Evolutionary conservation across 371 early-diverging fungal species (phyloP).

Genomic region (Rhizopus sp.): DNA sequence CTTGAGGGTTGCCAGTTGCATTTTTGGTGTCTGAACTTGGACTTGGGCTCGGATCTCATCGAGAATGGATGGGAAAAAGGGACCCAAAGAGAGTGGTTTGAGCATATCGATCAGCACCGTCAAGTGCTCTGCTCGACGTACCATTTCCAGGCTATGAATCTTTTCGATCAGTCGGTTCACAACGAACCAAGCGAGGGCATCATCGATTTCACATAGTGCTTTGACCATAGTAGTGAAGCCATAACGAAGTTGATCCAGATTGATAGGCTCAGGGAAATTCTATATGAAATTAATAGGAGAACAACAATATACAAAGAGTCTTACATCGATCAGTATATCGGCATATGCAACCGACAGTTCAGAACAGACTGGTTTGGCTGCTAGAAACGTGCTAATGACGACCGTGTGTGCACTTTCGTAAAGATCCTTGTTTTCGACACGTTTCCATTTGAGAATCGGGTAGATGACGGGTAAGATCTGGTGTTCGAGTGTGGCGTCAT

Average conservation of each 20-base stretch:
- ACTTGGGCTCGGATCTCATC: constrained; percentile 26
- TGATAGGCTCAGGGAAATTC: constrained; percentile 60
- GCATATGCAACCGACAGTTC: constrained; percentile 58
- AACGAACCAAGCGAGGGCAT: constrained; percentile 63
- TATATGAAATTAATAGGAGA: constrained; percentile 10
- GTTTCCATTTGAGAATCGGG: constrained; percentile 53
- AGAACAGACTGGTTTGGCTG: constrained; percentile 49
- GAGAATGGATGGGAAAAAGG: constrained; percentile 42
- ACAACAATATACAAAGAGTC: background rate
- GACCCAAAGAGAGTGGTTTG: constrained; percentile 51
- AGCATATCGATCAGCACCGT: constrained; percentile 43
- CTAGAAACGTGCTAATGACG: constrained; percentile 53
- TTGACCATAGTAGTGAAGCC: constrained; percentile 61
- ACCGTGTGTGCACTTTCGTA: constrained; percentile 69
- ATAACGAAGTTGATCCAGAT: constrained; percentile 59
- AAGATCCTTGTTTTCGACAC: constrained; percentile 46
- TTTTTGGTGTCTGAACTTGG: constrained; percentile 22
- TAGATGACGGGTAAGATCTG: constrained; percentile 60
- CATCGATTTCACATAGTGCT: constrained; percentile 60
- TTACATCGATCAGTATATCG: constrained; percentile 49
- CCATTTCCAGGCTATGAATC: constrained; percentile 26
- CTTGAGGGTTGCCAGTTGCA: constrained; percentile 40
- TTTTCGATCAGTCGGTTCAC: constrained; percentile 49
- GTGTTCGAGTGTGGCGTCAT: constrained; percentile 48
- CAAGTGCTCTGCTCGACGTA: constrained; percentile 32